Conservation (phyloP, 1,284 basidiomycete species). For the Ganoderma sp. region DNA sequence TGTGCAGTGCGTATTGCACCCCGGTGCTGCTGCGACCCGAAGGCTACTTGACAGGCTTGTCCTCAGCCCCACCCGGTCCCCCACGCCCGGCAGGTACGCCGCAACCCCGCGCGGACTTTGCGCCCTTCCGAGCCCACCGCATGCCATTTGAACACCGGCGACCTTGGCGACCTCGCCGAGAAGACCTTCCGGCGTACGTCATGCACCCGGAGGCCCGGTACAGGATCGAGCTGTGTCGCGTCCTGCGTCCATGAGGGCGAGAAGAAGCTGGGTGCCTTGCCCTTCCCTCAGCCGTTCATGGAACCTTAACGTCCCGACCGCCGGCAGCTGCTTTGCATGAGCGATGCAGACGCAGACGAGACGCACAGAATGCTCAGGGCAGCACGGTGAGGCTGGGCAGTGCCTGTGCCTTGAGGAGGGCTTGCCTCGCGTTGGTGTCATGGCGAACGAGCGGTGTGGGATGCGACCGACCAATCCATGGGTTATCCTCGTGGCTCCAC, state of each 20-base stretch:
- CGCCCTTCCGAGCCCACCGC: neutral
- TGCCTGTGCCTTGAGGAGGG: slow-evolving; percentile 1
- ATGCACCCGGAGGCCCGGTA: neutral
- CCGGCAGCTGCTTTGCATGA: neutral
- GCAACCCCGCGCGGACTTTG: neutral
- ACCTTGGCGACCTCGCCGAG: neutral
- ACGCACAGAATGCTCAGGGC: neutral
- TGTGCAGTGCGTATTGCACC: neutral
- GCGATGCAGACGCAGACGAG: too few species aligned
- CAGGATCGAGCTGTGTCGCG: neutral
- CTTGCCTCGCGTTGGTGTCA: neutral
- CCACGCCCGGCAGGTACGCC: neutral
- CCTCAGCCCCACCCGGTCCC: neutral
- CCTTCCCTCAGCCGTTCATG: neutral
- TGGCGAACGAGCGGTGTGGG: neutral
- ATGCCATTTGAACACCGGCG: neutral
- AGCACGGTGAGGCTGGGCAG: neutral
- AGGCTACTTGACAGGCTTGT: neutral
- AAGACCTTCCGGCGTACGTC: neutral
- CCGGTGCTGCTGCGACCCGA: neutral
- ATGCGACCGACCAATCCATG: neutral
- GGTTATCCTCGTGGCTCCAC: neutral
- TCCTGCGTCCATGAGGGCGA: neutral
- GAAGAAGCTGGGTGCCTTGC: neutral
- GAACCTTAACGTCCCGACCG: neutral